Conservation (phyloP, 2,329 filamentous ascomycete species). For the Epichloe sp. region DNA sequence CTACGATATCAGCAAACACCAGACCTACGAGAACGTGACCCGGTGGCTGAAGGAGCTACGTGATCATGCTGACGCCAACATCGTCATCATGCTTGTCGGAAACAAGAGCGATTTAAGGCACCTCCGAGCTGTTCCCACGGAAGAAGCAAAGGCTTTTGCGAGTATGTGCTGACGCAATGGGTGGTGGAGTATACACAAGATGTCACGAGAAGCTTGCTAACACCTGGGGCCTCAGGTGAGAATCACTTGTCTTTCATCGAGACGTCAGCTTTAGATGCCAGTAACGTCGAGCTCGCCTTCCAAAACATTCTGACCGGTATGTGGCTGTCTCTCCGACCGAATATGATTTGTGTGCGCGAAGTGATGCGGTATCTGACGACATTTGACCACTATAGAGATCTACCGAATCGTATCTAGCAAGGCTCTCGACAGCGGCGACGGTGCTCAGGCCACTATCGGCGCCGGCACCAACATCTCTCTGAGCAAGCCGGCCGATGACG, state of each 20-base stretch:
- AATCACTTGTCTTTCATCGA: conserved; percentile 99
- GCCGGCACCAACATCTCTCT: conserved; percentile 76
- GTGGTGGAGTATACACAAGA: neutral
- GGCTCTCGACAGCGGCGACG: conserved; percentile 81
- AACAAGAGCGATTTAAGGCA: conserved; percentile 99
- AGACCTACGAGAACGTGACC: conserved; percentile 98
- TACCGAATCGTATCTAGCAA: conserved; percentile 99
- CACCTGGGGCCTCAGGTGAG: conserved; percentile 50
- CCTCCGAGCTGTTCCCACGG: conserved; percentile 88
- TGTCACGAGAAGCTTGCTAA: neutral
- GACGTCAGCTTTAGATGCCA: conserved; percentile 95
- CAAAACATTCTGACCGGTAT: conserved; percentile 97
- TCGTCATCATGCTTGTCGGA: conserved; percentile 98
- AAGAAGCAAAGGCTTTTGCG: conserved; percentile 95
- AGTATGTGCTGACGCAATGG: conserved; percentile 42
- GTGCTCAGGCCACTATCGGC: conserved; percentile 64
- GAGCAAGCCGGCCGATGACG: conserved; percentile 69
- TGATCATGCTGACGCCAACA: conserved; percentile 96
- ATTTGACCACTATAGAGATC: conserved; percentile 54
- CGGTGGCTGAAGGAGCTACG: conserved; percentile 98
- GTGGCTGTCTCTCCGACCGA: conserved; percentile 14
- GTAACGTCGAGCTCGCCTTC: conserved; percentile 98
- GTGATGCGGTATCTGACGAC: neutral
- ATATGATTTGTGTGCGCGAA: neutral
- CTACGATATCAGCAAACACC: conserved; percentile 99